A percentile compares a stretch with the other conserved stretches of the same genome.
These are phyloP conservation scores for Meredithiella fracta DNA, from an alignment of 2,329 filamentous ascomycete genomes.

Conservation along the genomic window DNA sequence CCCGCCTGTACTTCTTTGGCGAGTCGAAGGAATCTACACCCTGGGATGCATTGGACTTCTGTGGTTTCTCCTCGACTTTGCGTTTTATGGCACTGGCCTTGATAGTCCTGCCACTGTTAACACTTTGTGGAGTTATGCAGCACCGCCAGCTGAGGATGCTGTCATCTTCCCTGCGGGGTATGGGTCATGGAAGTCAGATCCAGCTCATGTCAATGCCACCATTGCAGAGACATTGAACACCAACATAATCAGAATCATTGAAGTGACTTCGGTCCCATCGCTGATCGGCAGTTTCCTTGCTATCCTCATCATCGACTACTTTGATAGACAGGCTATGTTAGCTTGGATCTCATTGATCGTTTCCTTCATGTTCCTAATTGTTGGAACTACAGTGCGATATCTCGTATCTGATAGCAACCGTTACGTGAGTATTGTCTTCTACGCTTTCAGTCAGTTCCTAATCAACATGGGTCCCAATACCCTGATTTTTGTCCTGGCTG, in stretches of 20 bases:
- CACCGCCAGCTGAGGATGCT: constrained; percentile 3
- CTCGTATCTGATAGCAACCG: constrained; percentile 6
- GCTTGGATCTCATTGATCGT: constrained; percentile 14
- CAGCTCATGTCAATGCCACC: constrained; percentile 15
- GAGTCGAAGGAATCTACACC: constrained; percentile 20
- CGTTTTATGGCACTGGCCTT: constrained; percentile 36
- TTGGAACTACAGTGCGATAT: constrained; percentile 14
- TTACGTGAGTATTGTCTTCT: constrained; percentile 13
- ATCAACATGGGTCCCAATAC: constrained; percentile 21
- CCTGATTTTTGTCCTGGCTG: constrained; percentile 20
- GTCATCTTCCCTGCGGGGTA: constrained; percentile 3
- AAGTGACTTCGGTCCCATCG: constrained; percentile 14
- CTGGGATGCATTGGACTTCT: constrained; percentile 27
- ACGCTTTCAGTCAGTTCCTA: constrained; percentile 18
- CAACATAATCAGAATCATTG: constrained; percentile 13
- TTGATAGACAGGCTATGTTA: constrained; percentile 15
- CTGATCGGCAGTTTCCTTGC: constrained; percentile 15
- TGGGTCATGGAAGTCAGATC: constrained; percentile 15
- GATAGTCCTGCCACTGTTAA: constrained; percentile 26
- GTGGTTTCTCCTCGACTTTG: constrained; percentile 39
- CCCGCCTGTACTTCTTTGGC: constrained; percentile 14
- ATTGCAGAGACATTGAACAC: constrained; percentile 16
- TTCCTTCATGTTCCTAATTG: constrained; percentile 15
- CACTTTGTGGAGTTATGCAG: constrained; percentile 20
- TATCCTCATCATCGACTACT: constrained; percentile 14